A percentile compares a stretch with the other conserved stretches of the same genome.
Evolutionary conservation across 2,329 filamentous ascomycete species (phyloP).

Genomic region (Monosporascus sp.): DNA sequence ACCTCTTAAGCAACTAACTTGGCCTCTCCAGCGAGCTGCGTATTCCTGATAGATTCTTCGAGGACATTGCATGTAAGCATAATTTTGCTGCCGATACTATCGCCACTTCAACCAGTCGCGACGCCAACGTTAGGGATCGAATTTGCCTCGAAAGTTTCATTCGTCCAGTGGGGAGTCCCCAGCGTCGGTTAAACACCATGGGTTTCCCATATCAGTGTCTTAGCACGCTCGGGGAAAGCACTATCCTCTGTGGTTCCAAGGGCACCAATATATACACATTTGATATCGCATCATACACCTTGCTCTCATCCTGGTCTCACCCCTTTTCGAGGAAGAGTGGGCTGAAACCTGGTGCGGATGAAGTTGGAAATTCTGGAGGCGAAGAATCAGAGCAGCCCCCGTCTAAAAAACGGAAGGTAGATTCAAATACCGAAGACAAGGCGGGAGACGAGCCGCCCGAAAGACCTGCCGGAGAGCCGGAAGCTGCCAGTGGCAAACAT

Average conservation of each 20-base stretch:
- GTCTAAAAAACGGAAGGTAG: conserved; percentile 18
- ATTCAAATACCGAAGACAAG: conserved; percentile 6
- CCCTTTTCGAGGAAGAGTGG: conserved; percentile 10
- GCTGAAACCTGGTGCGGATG: conserved; percentile 2
- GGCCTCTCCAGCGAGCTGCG: too few relatives aligned
- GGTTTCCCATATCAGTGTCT: conserved; percentile 59
- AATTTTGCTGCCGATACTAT: too few relatives aligned
- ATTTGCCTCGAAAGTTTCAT: neutral
- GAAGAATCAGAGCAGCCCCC: conserved; percentile 15
- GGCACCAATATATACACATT: conserved; percentile 69
- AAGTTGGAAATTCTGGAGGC: conserved; percentile 3
- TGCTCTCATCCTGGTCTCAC: conserved; percentile 23
- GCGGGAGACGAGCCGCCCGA: conserved; percentile 1
- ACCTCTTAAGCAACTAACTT: too few relatives aligned
- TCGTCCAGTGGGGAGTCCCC: neutral
- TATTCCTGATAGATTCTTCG: too few relatives aligned
- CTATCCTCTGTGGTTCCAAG: conserved; percentile 65
- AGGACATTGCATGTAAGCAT: too few relatives aligned
- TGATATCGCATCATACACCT: conserved; percentile 33
- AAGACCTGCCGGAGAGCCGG: neutral
- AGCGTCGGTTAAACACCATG: neutral
- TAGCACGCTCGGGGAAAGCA: conserved; percentile 38
- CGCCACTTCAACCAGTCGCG: too few relatives aligned
- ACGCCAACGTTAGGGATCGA: too few relatives aligned
- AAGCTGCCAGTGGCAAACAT: conserved; percentile 6